phyloP scores from a whole-genome alignment of 2,329 filamentous ascomycete genomes.

The Cladosporium sp. region DNA sequence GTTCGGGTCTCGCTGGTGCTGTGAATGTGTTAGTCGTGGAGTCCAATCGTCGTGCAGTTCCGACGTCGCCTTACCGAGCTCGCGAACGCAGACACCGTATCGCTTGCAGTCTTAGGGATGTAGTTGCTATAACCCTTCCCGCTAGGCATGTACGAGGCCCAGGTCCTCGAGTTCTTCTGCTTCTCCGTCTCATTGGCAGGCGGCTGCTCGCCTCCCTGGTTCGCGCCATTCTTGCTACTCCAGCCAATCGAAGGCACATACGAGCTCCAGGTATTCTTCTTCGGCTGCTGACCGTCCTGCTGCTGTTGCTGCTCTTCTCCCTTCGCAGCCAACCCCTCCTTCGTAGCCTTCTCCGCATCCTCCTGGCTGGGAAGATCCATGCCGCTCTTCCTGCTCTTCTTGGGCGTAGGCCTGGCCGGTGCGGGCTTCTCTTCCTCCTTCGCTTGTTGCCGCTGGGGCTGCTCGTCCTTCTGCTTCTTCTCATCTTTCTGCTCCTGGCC shows the following conservation, averaged over 20 bases:
- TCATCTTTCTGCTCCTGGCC: conserved; percentile 17
- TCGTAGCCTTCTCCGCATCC: conserved; percentile 29
- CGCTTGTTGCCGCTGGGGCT: conserved; percentile 16
- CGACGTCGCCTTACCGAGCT: conserved; percentile 25
- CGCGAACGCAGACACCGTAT: conserved; percentile 40
- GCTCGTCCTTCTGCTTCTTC: conserved; percentile 16
- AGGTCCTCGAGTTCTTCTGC: conserved; percentile 34
- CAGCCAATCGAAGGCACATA: conserved; percentile 20
- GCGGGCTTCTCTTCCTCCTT: conserved; percentile 20
- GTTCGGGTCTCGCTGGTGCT: conserved; percentile 40
- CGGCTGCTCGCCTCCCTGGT: conserved; percentile 11
- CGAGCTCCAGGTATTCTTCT: conserved; percentile 28
- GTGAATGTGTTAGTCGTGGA: neutral
- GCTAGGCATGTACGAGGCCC: conserved; percentile 43
- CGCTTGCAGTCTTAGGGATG: conserved; percentile 37
- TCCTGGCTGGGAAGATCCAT: conserved; percentile 29
- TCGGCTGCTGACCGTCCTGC: conserved; percentile 1
- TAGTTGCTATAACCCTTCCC: conserved; percentile 44
- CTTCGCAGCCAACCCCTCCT: conserved; percentile 17
- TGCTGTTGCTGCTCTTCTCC: conserved; percentile 11
- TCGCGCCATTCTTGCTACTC: conserved; percentile 19
- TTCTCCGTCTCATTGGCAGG: conserved; percentile 25
- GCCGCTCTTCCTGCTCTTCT: conserved; percentile 24
- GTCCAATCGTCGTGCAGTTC: no score
- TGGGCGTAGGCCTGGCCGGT: conserved; percentile 14